A percentile compares a stretch with the other conserved stretches of the same genome.
phyloP scores from a whole-genome alignment of 768 basidiomycete species.

The Mycena sanguinolenta region DNA sequence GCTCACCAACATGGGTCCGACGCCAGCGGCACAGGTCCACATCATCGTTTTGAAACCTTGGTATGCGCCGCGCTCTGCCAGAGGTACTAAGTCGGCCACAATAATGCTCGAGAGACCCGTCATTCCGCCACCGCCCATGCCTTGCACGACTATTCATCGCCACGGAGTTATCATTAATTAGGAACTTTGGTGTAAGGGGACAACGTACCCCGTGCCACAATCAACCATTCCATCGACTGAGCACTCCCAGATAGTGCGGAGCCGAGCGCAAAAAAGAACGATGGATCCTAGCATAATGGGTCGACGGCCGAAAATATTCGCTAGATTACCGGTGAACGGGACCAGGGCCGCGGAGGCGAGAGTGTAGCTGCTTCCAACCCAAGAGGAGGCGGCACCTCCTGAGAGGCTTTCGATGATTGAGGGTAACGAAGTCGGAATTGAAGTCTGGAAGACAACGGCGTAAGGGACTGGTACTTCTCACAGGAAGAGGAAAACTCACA shows the following conservation, averaged over 20 bases:
- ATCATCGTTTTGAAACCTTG: too few species aligned
- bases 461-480: too few species aligned
- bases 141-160: conserved; percentile 1
- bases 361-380: conserved; percentile 42
- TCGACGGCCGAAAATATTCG: conserved; percentile 50
- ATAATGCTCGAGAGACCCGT: conserved; percentile 2
- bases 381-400: not conserved
- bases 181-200: conserved; percentile 8
- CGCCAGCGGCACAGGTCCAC: conserved; percentile 2
- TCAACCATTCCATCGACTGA: conserved; percentile 54
- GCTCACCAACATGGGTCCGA: conserved; percentile 6
- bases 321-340: conserved; percentile 50
- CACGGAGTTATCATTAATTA: not conserved
- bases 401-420: not conserved
- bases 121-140: conserved; percentile 20
- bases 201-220: conserved; percentile 48
- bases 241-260: conserved; percentile 55
- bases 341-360: conserved; percentile 55
- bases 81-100: conserved; percentile 7
- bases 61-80: conserved; percentile 5
- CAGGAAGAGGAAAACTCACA: too few species aligned
- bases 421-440: conserved; percentile 11
- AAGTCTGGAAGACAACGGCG: too few species aligned
- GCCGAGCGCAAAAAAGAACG: conserved; percentile 51
- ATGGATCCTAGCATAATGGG: conserved; percentile 48